Conservation (phyloP, 2,329 filamentous ascomycete genomes). For the Aureobasidium sp. region DNA sequence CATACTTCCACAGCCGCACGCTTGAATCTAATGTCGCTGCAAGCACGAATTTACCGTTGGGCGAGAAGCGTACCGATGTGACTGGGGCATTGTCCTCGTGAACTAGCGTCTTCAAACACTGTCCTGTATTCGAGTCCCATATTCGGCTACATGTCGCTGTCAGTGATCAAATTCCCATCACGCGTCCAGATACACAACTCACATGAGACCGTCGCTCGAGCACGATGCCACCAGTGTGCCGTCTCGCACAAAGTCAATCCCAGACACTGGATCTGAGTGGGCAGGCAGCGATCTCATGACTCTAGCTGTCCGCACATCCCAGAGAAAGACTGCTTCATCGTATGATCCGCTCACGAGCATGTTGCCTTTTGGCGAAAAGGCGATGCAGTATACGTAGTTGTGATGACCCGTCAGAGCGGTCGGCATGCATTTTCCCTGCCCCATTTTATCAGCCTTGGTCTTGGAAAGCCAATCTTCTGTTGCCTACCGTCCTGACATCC, state of each 20-base stretch:
- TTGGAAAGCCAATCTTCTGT: background rate
- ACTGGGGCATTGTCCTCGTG: slow-evolving; percentile 94
- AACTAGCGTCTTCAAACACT: slow-evolving; percentile 89
- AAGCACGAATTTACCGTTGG: slow-evolving; percentile 87
- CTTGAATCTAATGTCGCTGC: slow-evolving; percentile 88
- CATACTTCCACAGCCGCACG: slow-evolving; percentile 91
- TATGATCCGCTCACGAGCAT: slow-evolving; percentile 93
- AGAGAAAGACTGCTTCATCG: slow-evolving; percentile 93
- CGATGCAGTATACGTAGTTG: slow-evolving; percentile 90
- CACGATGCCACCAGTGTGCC: slow-evolving; percentile 90
- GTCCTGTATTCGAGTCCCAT: slow-evolving; percentile 92
- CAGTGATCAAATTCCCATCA: background rate
- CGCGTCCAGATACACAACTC: slow-evolving; percentile 27
- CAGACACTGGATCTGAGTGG: slow-evolving; percentile 88
- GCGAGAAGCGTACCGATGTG: slow-evolving; percentile 81
- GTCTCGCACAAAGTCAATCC: slow-evolving; percentile 87
- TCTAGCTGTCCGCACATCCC: slow-evolving; percentile 84
- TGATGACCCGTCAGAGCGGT: slow-evolving; percentile 74
- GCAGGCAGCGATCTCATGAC: slow-evolving; percentile 88
- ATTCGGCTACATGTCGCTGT: slow-evolving; percentile 53
- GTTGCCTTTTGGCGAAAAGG: slow-evolving; percentile 96
- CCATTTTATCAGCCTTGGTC: background rate
- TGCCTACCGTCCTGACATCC: slow-evolving; percentile 56
- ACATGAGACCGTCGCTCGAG: slow-evolving; percentile 84
- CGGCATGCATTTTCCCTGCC: slow-evolving; percentile 49